Evolutionary conservation across 2,329 filamentous ascomycete species (phyloP).

Genomic region (Alternaria angustiovoidea): DNA sequence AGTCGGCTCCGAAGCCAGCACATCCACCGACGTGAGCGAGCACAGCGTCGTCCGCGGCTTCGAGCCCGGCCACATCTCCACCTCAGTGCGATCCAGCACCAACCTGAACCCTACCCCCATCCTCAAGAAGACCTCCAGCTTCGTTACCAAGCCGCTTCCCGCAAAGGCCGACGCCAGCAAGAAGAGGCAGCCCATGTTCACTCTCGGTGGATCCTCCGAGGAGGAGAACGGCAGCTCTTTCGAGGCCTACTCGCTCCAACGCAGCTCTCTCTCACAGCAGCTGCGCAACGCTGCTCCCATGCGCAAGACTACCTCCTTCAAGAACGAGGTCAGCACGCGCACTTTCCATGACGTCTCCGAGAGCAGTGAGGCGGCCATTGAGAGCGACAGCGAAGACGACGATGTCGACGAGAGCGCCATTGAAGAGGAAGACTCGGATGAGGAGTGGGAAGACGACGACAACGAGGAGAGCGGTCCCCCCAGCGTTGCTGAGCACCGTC

Average conservation of each 20-base stretch:
- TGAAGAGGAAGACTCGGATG: constrained; percentile 67
- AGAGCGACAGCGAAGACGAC: constrained; percentile 67
- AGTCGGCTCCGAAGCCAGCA: constrained; percentile 67
- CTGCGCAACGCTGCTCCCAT: constrained; percentile 55
- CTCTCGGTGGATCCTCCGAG: constrained; percentile 80
- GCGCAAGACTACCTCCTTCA: constrained; percentile 85
- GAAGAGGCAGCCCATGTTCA: constrained; percentile 75
- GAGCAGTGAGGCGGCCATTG: constrained; percentile 68
- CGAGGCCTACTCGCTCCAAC: constrained; percentile 62
- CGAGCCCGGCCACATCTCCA: constrained; percentile 76
- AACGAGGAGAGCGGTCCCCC: constrained; percentile 82
- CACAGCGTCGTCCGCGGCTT: constrained; percentile 86
- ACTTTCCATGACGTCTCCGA: constrained; percentile 67
- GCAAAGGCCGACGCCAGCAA: constrained; percentile 57
- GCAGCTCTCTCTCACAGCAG: constrained; percentile 64
- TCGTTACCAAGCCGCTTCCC: constrained; percentile 37
- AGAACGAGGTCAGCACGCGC: constrained; percentile 74
- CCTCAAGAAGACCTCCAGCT: constrained; percentile 60
- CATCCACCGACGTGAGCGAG: constrained; percentile 67
- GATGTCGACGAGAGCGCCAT: constrained; percentile 66
- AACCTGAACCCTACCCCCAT: constrained; percentile 67
- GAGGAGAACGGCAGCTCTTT: constrained; percentile 84
- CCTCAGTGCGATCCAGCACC: constrained; percentile 70
- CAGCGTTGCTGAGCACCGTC: constrained; percentile 76
- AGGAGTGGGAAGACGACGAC: constrained; percentile 68